Percentiles rank a stretch among this genome's conserved stretches.
Conservation (phyloP, 2,329 filamentous ascomycete genomes). For the Talaromyces verruculosus region DNA sequence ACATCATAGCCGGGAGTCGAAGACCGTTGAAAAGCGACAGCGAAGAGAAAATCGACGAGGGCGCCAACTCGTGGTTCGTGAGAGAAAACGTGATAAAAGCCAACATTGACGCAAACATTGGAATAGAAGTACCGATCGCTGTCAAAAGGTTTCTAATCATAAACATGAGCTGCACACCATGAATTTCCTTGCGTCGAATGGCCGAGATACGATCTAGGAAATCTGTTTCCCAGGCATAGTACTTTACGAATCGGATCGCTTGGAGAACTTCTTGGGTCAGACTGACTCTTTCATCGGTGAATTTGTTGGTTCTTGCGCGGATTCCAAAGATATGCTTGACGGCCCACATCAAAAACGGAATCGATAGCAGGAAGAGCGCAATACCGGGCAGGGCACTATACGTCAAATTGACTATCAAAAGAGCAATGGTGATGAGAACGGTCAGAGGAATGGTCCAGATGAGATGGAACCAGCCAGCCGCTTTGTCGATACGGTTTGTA, state of each 20-base stretch:
- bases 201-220: conserved; percentile 73
- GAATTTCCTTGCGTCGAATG: conserved; percentile 72
- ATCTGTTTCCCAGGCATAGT: conserved; percentile 87
- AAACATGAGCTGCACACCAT: conserved; percentile 74
- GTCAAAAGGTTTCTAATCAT: conserved; percentile 80
- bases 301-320: conserved; percentile 77
- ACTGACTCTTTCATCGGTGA: conserved; percentile 85
- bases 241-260: conserved; percentile 89
- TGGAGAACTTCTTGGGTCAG: conserved; percentile 87
- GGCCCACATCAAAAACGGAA: conserved; percentile 71
- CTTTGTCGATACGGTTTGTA: conserved; percentile 84
- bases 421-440: conserved; percentile 70
- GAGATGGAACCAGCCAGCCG: conserved; percentile 81
- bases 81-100: conserved; percentile 75
- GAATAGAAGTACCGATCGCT: conserved; percentile 75
- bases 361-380: conserved; percentile 71
- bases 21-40: conserved; percentile 87
- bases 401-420: conserved; percentile 78
- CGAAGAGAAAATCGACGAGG: conserved; percentile 82
- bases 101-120: conserved; percentile 89
- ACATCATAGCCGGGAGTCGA: conserved; percentile 78
- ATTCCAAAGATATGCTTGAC: conserved; percentile 75
- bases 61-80: conserved; percentile 63
- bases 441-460: conserved; percentile 79
- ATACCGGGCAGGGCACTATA: conserved; percentile 87